Evolutionary conservation across 2,329 filamentous ascomycete species (phyloP).

Genomic region (Penicillium sp.): DNA sequence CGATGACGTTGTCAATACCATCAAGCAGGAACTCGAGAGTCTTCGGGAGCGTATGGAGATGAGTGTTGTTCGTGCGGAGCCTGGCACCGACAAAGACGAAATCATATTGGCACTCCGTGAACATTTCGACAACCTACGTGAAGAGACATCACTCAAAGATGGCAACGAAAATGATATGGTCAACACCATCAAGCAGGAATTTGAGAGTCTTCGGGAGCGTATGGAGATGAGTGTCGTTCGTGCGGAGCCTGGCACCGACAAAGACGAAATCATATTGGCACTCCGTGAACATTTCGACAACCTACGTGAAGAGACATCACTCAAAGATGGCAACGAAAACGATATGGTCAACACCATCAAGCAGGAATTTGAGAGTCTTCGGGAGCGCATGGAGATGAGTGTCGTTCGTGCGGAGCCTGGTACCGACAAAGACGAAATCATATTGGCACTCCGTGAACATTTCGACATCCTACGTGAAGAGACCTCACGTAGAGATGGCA

Average conservation of each 20-base stretch:
- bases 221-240: constrained; percentile 32
- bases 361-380: constrained; percentile 61
- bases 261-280: constrained; percentile 69
- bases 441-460: constrained; percentile 63
- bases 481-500: constrained; percentile 53
- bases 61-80: constrained; percentile 38
- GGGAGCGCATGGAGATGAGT: constrained; percentile 44
- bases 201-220: constrained; percentile 58
- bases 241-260: constrained; percentile 48
- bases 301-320: constrained; percentile 52
- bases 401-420: constrained; percentile 39
- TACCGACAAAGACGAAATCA: constrained; percentile 63
- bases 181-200: constrained; percentile 56
- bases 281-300: constrained; percentile 53
- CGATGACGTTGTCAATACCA: constrained; percentile 39
- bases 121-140: constrained; percentile 40
- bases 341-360: constrained; percentile 49
- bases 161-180: constrained; percentile 50
- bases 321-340: constrained; percentile 55
- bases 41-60: constrained; percentile 52
- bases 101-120: constrained; percentile 69
- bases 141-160: constrained; percentile 54
- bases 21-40: constrained; percentile 61
- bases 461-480: constrained; percentile 48
- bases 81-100: constrained; percentile 57